Evolutionary conservation across 495 filamentous ascomycete species (phyloP).

Genomic region (Neurospora sublineolata): DNA sequence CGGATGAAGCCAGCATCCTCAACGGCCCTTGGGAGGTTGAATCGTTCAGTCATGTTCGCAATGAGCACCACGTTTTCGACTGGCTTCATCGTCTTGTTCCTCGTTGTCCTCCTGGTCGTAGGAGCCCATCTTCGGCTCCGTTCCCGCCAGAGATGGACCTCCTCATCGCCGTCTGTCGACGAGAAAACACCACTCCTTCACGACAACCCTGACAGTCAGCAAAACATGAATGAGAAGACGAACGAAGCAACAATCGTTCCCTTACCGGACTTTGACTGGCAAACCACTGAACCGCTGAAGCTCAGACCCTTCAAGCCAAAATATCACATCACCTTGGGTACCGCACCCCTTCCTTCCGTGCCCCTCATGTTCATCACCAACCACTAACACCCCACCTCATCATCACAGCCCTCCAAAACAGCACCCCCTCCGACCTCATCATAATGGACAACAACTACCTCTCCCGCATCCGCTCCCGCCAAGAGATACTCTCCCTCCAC

Average conservation of each 20-base stretch:
- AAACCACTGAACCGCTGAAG: slow-evolving; percentile 44
- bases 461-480: slow-evolving; percentile 42
- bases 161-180: background rate
- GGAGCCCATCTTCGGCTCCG: background rate
- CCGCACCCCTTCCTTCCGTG: background rate
- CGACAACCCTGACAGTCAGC: background rate
- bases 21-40: background rate
- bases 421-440: slow-evolving; percentile 50
- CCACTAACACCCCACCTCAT: background rate
- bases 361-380: background rate
- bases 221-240: background rate
- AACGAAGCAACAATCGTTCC: slow-evolving; percentile 32
- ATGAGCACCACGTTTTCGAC: background rate
- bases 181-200: background rate
- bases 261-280: slow-evolving; percentile 49
- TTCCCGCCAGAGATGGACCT: background rate
- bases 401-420: slow-evolving; percentile 30
- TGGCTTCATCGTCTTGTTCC: background rate
- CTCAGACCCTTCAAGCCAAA: slow-evolving; percentile 59
- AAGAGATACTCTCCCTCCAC: slow-evolving; percentile 37
- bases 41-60: background rate
- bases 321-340: slow-evolving; percentile 67
- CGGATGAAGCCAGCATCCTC: background rate
- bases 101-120: background rate
- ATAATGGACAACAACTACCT: slow-evolving; percentile 56